Percentiles rank a stretch among this genome's conserved stretches.
phyloP scores from a whole-genome alignment of 345 rosid genomes.

The Lepidium aucheri region DNA sequence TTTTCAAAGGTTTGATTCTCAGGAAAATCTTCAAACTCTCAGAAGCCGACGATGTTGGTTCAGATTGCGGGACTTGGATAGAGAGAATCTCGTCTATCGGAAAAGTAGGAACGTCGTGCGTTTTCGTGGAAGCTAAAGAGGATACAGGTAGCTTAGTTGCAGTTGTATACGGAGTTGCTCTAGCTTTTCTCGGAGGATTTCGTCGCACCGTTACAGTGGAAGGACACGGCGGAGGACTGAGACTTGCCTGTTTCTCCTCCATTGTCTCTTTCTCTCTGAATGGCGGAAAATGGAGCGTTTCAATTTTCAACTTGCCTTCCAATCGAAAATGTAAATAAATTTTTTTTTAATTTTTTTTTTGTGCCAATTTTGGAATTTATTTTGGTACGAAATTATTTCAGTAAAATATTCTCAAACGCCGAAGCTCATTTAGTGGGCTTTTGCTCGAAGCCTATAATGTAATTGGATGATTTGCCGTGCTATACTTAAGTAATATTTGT shows the following conservation, averaged over 20 bases:
- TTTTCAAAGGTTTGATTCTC: constrained; percentile 46
- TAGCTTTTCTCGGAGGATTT: constrained; percentile 70
- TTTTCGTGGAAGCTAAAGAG: constrained; percentile 8
- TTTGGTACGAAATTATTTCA: neutral
- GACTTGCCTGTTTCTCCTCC: constrained; percentile 25
- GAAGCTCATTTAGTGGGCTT: neutral
- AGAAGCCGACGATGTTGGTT: neutral
- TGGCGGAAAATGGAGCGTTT: constrained; percentile 20
- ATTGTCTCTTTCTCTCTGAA: neutral
- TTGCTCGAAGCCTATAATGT: neutral
- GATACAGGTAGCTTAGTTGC: constrained; percentile 8
- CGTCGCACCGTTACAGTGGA: constrained; percentile 54
- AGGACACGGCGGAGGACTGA: constrained; percentile 40
- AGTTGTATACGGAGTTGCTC: constrained; percentile 44
- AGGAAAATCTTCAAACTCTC: constrained; percentile 64
- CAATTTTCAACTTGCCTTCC: neutral
- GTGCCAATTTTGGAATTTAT: neutral
- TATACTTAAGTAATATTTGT: no score
- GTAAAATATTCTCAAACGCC: neutral
- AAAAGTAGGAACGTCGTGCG: constrained; percentile 41
- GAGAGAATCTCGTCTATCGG: constrained; percentile 59
- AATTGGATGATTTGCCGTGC: no score
- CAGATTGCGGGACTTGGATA: constrained; percentile 19
- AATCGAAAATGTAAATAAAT: neutral
- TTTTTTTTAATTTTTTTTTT: neutral